A percentile compares a stretch with the other conserved stretches of the same genome.
Evolutionary conservation across 768 basidiomycete genomes (phyloP).

Genomic region (Naganishia antarctica): DNA sequence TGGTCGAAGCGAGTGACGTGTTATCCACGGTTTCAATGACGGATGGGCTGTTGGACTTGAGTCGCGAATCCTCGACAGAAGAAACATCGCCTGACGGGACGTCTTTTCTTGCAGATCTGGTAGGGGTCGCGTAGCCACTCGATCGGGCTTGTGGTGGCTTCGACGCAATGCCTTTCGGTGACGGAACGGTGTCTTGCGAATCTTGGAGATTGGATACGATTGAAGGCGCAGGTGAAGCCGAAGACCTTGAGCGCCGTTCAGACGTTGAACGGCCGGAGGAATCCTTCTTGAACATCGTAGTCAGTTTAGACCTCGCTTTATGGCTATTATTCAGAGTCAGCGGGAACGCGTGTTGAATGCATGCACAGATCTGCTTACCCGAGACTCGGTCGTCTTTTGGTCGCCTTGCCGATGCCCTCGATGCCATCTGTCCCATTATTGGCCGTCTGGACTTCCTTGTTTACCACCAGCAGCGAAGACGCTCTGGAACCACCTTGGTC

Average conservation of each 20-base stretch:
- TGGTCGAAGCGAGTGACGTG: neutral
- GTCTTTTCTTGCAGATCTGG: neutral
- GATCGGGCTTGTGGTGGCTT: conserved; percentile 11
- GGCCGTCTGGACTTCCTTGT: neutral
- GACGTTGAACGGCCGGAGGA: conserved; percentile 1
- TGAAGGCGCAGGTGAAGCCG: conserved; percentile 14
- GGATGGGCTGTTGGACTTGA: neutral
- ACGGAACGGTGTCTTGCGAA: neutral
- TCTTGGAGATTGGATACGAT: conserved; percentile 1
- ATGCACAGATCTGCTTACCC: neutral
- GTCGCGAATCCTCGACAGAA: neutral
- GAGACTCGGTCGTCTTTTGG: conserved; percentile 1
- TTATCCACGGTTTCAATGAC: neutral
- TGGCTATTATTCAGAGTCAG: neutral
- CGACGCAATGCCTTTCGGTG: neutral
- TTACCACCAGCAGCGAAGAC: conserved; percentile 4
- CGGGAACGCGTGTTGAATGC: no score
- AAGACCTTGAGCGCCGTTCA: conserved; percentile 1
- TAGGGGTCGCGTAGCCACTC: conserved; percentile 6
- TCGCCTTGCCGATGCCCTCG: neutral
- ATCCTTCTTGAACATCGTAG: conserved; percentile 4
- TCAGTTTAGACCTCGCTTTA: conserved; percentile 4
- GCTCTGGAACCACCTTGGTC: conserved; percentile 6
- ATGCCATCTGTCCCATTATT: neutral
- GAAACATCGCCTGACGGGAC: neutral